Conservation (phyloP, 2,329 filamentous ascomycete genomes). For the Clonostachys rosea region DNA sequence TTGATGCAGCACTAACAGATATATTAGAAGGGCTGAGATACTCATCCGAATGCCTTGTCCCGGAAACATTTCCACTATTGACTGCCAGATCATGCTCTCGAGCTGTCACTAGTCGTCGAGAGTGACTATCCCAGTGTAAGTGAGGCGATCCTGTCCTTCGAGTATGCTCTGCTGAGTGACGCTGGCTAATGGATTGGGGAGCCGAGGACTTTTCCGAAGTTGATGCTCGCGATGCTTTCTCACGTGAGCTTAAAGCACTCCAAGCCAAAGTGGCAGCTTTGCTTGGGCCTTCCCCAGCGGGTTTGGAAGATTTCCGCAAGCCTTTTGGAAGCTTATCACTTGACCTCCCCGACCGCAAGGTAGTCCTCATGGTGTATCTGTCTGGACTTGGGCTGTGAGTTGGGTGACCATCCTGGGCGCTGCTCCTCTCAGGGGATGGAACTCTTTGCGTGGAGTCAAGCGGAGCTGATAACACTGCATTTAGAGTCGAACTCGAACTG, state of each 20-base stretch:
- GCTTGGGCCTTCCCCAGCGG: slow-evolving; percentile 48
- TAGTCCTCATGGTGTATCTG: slow-evolving; percentile 58
- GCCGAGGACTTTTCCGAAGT: background rate
- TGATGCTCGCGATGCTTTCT: slow-evolving; percentile 14
- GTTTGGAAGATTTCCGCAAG: slow-evolving; percentile 32
- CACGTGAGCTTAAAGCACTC: slow-evolving; percentile 38
- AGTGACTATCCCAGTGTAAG: slow-evolving; percentile 50
- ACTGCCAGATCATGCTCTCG: slow-evolving; percentile 21
- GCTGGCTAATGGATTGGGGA: slow-evolving; percentile 7
- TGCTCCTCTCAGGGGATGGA: slow-evolving; percentile 22
- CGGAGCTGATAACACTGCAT: background rate
- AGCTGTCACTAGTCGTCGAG: slow-evolving; percentile 41
- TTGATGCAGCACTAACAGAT: slow-evolving; percentile 52
- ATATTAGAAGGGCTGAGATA: slow-evolving; percentile 36
- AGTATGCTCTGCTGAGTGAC: slow-evolving; percentile 21
- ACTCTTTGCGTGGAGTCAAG: slow-evolving; percentile 15
- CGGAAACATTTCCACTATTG: slow-evolving; percentile 17
- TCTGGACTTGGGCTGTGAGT: slow-evolving; percentile 53
- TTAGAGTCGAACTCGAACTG: too few relatives aligned
- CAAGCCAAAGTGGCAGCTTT: slow-evolving; percentile 63
- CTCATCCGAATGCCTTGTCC: slow-evolving; percentile 32
- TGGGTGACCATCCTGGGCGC: slow-evolving; percentile 24
- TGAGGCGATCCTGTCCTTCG: slow-evolving; percentile 21
- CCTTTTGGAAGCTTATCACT: slow-evolving; percentile 34
- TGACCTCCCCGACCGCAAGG: slow-evolving; percentile 44